Evolutionary conservation across 2,329 filamentous ascomycete genomes (phyloP).

Genomic region (Cladophialophora chaetospira): DNA sequence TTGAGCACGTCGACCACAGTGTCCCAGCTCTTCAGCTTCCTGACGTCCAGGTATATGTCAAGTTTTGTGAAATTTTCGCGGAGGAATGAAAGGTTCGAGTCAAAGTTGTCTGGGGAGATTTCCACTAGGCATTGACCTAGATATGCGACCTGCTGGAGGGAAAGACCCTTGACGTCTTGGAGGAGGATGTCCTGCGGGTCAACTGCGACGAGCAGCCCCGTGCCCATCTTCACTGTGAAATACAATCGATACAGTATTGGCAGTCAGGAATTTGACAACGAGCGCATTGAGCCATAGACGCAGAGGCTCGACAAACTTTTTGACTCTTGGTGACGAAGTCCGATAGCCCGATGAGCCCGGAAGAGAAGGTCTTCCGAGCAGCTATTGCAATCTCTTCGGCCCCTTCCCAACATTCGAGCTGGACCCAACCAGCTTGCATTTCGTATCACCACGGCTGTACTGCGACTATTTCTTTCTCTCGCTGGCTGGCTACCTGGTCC

Average conservation of each 20-base stretch:
- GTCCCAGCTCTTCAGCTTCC: constrained; percentile 66
- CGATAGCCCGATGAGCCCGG: too few species aligned
- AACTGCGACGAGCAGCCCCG: constrained; percentile 26
- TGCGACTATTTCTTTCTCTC: background rate
- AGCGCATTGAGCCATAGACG: background rate
- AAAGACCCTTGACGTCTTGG: constrained; percentile 50
- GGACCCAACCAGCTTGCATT: background rate
- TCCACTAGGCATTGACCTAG: constrained; percentile 60
- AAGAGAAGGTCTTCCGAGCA: constrained; percentile 3
- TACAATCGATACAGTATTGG: background rate
- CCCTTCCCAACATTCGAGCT: background rate
- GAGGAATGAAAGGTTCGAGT: constrained; percentile 55
- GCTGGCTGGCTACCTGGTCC: too few species aligned
- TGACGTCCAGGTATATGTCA: constrained; percentile 74
- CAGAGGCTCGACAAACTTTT: constrained; percentile 5
- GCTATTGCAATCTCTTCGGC: too few species aligned
- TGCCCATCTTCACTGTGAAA: constrained; percentile 19
- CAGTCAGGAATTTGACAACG: background rate
- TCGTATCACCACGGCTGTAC: too few species aligned
- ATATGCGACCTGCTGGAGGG: constrained; percentile 58
- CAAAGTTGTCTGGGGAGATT: constrained; percentile 52
- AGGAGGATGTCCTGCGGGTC: constrained; percentile 25
- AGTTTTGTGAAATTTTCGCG: constrained; percentile 58
- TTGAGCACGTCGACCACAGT: constrained; percentile 81
- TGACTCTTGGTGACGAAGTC: background rate